phyloP scores from a whole-genome alignment of 2,329 filamentous ascomycete species.

The Zasmidium citrigriseum region DNA sequence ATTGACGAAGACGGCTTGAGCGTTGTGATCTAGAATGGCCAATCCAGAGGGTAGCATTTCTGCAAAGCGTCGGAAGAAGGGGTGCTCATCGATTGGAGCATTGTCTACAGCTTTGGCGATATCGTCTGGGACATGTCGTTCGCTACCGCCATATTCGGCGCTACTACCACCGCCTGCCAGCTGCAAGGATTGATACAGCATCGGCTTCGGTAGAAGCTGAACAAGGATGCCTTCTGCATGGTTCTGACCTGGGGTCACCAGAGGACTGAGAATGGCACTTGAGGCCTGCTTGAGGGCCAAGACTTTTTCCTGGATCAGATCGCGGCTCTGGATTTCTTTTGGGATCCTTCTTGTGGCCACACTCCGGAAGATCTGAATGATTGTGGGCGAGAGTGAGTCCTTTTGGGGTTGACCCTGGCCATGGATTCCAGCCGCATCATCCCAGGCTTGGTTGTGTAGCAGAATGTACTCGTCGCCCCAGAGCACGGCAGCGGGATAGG shows the following conservation, averaged over 20 bases:
- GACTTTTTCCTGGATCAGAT: slow-evolving; percentile 16
- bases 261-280: slow-evolving; percentile 28
- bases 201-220: slow-evolving; percentile 22
- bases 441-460: slow-evolving; percentile 46
- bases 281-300: slow-evolving; percentile 9
- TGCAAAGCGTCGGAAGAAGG: slow-evolving; percentile 47
- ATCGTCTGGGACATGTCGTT: neutral
- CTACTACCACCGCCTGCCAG: slow-evolving; percentile 4
- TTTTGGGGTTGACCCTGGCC: slow-evolving; percentile 38
- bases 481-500: slow-evolving; percentile 45
- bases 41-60: slow-evolving; percentile 49
- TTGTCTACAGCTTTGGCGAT: slow-evolving; percentile 16
- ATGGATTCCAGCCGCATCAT: slow-evolving; percentile 34
- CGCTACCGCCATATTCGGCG: neutral
- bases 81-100: slow-evolving; percentile 37
- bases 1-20: slow-evolving; percentile 49
- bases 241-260: slow-evolving; percentile 9
- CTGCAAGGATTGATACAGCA: slow-evolving; percentile 15
- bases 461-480: slow-evolving; percentile 42
- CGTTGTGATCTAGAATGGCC: slow-evolving; percentile 47
- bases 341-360: slow-evolving; percentile 30
- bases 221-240: slow-evolving; percentile 22
- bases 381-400: slow-evolving; percentile 36
- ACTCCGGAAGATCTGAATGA: slow-evolving; percentile 36
- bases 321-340: slow-evolving; percentile 20